Evolutionary conservation across 2,329 filamentous ascomycete genomes (phyloP), one percentile per base, ranked within the genome.

Genomic region (Berkeleyomyces basicola): DNA sequence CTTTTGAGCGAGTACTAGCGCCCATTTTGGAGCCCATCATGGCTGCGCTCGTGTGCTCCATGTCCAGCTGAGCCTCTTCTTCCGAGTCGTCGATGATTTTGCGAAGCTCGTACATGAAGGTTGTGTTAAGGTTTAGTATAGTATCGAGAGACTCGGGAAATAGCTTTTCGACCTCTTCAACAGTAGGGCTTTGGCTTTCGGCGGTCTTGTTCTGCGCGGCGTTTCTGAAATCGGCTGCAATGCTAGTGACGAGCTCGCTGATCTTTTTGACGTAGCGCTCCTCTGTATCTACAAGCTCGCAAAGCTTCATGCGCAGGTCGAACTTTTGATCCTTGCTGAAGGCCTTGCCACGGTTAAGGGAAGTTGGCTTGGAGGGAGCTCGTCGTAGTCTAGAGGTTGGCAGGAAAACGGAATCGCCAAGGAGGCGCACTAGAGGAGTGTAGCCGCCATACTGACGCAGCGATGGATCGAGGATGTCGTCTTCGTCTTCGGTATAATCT

Each of bases 231-330:
- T 95, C 88, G 62, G 83, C 82, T 36, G 90, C 90, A 39, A 96
- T 83, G 64, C 86, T 83, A 66, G 87, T 83, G 49, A 96, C 87
- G 65, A 99, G 75, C 67, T 93, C 88, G 66, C 88, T 83, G 63
- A 99, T 75, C 72, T 97, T 96, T 68, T 82, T 80, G 49, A 99
- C 90, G 73, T 97, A 99, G 72, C 89, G 86, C 71, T 93, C 90
- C 72, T 99, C 93, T 0, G 93, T 99, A 69, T 95, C 88, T 42
- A 96, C 82, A 65, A 97, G 76, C 72, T 99, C 93, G 64, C 83
- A 85, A 79, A 99, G 85, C 72, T 96, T 92, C 73, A 91, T 86
- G 47, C 91, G 84, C 67, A 96, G 76, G 61, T 87, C 87, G 67
- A 90, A 81, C 70, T 95, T 95, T 70, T 96, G 89, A 63, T 87